These are phyloP conservation scores for Phytophthora rubi DNA, from an alignment of 352 stramenopile genomes.

Conservation along the genomic window DNA sequence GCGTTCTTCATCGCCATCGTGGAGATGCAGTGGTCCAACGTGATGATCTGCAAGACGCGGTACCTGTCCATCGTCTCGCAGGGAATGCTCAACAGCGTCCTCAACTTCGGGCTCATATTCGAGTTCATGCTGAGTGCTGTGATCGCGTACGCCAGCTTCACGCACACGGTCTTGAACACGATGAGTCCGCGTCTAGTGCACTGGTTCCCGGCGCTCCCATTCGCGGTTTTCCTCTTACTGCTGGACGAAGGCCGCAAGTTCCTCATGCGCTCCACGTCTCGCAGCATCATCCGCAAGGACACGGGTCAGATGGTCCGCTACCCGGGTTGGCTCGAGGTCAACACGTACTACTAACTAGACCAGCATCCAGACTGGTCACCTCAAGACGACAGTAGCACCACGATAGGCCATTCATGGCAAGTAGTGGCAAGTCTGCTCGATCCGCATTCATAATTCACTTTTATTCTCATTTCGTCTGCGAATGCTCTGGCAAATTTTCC, in stretches of 20 bases:
- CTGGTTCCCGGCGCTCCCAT: constrained; percentile 92
- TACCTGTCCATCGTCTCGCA: constrained; percentile 91
- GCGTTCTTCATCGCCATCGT: constrained; percentile 89
- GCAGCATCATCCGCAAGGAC: constrained; percentile 74
- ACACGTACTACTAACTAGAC: constrained; percentile 88
- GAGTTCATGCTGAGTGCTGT: constrained; percentile 90
- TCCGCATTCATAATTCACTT: constrained; percentile 28
- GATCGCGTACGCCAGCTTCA: constrained; percentile 86
- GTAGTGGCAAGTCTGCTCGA: constrained; percentile 13
- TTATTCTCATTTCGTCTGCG: neutral
- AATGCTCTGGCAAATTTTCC: neutral
- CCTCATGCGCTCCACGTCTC: constrained; percentile 86
- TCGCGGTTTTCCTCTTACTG: constrained; percentile 87
- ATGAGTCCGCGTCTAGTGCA: constrained; percentile 88
- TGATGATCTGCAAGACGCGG: constrained; percentile 94
- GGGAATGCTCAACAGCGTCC: constrained; percentile 92
- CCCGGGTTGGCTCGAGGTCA: constrained; percentile 87
- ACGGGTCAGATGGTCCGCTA: constrained; percentile 85
- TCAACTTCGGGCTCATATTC: constrained; percentile 94
- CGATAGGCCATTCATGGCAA: constrained; percentile 5
- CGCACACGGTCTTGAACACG: constrained; percentile 86
- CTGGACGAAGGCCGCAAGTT: constrained; percentile 93
- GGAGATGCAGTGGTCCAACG: constrained; percentile 91
- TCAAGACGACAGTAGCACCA: neutral
- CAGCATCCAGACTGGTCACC: constrained; percentile 15